Base-by-base conservation (phyloP, 371 early-diverging fungal genomes). In the Rhizomucor pusillus region DNA sequence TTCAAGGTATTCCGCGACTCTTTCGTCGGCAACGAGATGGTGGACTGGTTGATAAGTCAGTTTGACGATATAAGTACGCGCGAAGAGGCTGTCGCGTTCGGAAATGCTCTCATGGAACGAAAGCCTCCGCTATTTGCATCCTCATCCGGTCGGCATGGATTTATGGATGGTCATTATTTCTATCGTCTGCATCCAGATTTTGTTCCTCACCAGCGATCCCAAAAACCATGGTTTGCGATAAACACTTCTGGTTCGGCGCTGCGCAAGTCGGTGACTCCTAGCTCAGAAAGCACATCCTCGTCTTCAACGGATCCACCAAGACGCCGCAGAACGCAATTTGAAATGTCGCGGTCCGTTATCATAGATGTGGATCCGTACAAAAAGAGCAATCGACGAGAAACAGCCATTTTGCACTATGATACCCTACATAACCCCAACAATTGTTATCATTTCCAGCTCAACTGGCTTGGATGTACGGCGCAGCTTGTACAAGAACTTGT, bases 401-500 rank as follows among this genome's bases (percentile, higher is more conserved):
- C 84, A 1, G 96, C 94, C 0, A 72, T 89, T 37, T 70, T 98
- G 33, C 96, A 97, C 60, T 90, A 92, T 60, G 97, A 97, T 63
- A 86, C 92, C 0, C 74, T 90, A 10, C 93, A 97, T 70, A 95
- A 94, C 57, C 84, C 93, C 20, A 71, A 75, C 24, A 86, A 87
- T 49, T 92, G 92, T 67, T 97, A 90, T 59, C 97, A 97, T 54
- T 88, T 97, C 50, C 92, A 94, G 60, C 65, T 98, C 20, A 90
- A 94, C 66, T 98, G 99, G 99, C 74, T 97, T 6, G 92, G 91
- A 23, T 97, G 98, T 65, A 94, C 95, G 1, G 90, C 95, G 5
- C 80, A 90, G 24, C 69, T 94, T 18, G 85, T 98, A 16, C 93
- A 96, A 53, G 95, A 96, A 53, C 68, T 94, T 47, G 71, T 97